Evolutionary conservation across 768 basidiomycete genomes (phyloP).

Genomic region (Plicaturopsis crispa): DNA sequence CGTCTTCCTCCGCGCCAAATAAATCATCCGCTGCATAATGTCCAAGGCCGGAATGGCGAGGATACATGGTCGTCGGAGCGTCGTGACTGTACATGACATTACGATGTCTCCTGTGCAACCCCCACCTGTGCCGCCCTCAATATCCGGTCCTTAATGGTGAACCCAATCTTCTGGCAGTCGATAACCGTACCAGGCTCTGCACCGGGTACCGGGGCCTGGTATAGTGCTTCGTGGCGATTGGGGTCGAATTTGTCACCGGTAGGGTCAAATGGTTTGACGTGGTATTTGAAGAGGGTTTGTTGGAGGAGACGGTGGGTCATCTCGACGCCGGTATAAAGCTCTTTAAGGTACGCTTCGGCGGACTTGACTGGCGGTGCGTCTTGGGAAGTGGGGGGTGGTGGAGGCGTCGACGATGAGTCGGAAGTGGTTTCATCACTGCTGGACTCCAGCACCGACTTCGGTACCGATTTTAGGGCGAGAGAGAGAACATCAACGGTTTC

Average conservation of each 20-base stretch:
- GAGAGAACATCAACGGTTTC: conserved; percentile 87
- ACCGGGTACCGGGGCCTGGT: conserved; percentile 85
- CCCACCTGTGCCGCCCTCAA: conserved; percentile 95
- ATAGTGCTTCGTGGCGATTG: conserved; percentile 91
- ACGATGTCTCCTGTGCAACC: conserved; percentile 64
- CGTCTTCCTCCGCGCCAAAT: too few relatives aligned
- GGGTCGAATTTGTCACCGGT: conserved; percentile 93
- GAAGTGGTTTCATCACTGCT: conserved; percentile 13
- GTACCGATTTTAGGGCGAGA: conserved; percentile 78
- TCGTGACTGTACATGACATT: too few relatives aligned
- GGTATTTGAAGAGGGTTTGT: conserved; percentile 86
- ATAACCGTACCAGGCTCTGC: conserved; percentile 87
- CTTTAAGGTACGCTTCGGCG: conserved; percentile 49
- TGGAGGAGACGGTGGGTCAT: conserved; percentile 88
- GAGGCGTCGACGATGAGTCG: conserved; percentile 21
- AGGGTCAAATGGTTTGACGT: conserved; percentile 88
- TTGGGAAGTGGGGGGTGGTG: conserved; percentile 11
- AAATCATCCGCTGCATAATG: too few relatives aligned
- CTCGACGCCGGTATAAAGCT: conserved; percentile 81
- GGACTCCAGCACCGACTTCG: conserved; percentile 34
- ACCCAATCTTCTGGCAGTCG: conserved; percentile 86
- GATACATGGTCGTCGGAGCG: too few relatives aligned
- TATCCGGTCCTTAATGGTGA: conserved; percentile 90
- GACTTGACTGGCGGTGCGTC: conserved; percentile 36
- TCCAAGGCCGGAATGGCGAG: too few relatives aligned